These are phyloP conservation scores for Setaria italica DNA, from an alignment of 202 grass and related monocot genomes.

Conservation along the genomic window DNA sequence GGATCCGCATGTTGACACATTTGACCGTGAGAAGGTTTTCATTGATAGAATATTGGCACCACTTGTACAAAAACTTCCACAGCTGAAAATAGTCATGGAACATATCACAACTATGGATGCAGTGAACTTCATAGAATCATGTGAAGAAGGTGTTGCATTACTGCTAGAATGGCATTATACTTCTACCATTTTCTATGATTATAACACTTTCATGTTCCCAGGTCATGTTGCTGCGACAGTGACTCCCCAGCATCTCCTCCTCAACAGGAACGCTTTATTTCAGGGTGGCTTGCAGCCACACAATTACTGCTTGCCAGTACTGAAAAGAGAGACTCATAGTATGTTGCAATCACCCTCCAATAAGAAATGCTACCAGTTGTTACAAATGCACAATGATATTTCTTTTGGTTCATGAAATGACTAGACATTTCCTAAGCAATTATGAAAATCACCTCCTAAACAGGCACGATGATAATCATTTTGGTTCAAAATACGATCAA, in stretches of 20 bases:
- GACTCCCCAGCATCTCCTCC: slow-evolving; percentile 88
- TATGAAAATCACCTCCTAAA: slow-evolving; percentile 8
- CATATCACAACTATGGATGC: slow-evolving; percentile 97
- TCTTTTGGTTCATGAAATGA: slow-evolving; percentile 25
- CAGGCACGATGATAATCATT: background rate
- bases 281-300: slow-evolving; percentile 93
- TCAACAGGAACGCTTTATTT: slow-evolving; percentile 96
- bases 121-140: slow-evolving; percentile 87
- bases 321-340: slow-evolving; percentile 98
- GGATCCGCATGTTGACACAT: slow-evolving; percentile 76
- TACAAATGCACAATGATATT: background rate
- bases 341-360: slow-evolving; percentile 43
- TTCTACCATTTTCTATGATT: slow-evolving; percentile 14
- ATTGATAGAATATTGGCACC: slow-evolving; percentile 77
- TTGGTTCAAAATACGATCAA: background rate
- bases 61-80: slow-evolving; percentile 67
- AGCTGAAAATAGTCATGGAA: slow-evolving; percentile 89
- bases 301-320: slow-evolving; percentile 88
- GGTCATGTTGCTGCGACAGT: slow-evolving; percentile 90
- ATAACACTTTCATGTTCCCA: slow-evolving; percentile 42
- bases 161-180: slow-evolving; percentile 17
- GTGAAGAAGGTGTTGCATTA: slow-evolving; percentile 62
- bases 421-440: background rate
- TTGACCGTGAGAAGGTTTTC: slow-evolving; percentile 84
- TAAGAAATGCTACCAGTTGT: slow-evolving; percentile 8